Percentiles rank a stretch among this genome's conserved stretches.
Evolutionary conservation across 169 alveolate genomes (phyloP).

Genomic region (Perkinsus olseni): DNA sequence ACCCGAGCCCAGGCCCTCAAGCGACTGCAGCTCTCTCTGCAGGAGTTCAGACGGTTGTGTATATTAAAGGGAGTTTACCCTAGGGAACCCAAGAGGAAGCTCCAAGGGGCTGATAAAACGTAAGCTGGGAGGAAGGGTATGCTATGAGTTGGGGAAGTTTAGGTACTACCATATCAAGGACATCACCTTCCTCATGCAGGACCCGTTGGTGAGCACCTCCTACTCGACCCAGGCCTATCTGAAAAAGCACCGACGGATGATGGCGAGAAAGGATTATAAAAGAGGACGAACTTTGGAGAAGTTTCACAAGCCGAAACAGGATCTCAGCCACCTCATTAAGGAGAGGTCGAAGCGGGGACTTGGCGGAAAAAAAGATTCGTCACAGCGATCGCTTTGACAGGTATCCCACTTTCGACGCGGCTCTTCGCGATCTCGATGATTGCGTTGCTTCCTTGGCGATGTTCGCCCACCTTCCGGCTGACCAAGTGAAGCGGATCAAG

Average conservation of each 20-base stretch:
- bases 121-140: slow-evolving; percentile 1
- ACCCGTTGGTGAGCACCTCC: slow-evolving; percentile 68
- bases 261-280: slow-evolving; percentile 64
- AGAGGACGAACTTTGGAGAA: slow-evolving; percentile 67
- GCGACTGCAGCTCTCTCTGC: slow-evolving; percentile 74
- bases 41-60: slow-evolving; percentile 92
- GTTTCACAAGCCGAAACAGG: slow-evolving; percentile 72
- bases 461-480: slow-evolving; percentile 55
- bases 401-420: slow-evolving; percentile 92
- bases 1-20: slow-evolving; percentile 81
- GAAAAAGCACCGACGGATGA: slow-evolving; percentile 77
- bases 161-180: slow-evolving; percentile 86
- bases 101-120: slow-evolving; percentile 58
- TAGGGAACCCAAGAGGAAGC: slow-evolving; percentile 92
- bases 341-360: too few species aligned
- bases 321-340: slow-evolving; percentile 85
- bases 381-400: too few species aligned
- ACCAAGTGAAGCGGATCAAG: slow-evolving; percentile 5
- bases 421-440: slow-evolving; percentile 94
- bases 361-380: too few species aligned
- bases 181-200: slow-evolving; percentile 71
- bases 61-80: slow-evolving; percentile 98
- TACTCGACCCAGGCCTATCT: slow-evolving; percentile 76
- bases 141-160: background rate
- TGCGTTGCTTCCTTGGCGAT: slow-evolving; percentile 88